phyloP scores from a whole-genome alignment of 2,329 filamentous ascomycete species.

The Fusarium drepaniforme region DNA sequence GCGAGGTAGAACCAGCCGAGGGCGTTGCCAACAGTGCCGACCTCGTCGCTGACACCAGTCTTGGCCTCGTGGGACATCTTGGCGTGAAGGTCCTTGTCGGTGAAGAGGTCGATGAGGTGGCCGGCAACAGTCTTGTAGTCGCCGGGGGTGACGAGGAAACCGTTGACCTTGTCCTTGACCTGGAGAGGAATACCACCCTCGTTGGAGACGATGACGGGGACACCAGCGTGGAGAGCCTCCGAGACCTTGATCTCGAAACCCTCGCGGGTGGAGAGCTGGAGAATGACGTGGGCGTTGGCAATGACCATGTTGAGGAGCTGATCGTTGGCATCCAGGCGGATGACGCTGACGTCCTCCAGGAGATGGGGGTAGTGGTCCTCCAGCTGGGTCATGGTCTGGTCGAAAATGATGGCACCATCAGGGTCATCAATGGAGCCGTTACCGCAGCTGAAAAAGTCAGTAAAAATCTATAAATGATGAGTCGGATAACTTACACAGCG shows the following conservation, averaged over 20 bases:
- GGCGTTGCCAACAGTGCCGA: constrained; percentile 84
- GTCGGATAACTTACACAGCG: constrained; percentile 64
- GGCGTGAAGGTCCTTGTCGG: constrained; percentile 72
- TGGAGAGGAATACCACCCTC: constrained; percentile 87
- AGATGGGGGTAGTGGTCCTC: constrained; percentile 72
- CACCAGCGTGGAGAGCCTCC: constrained; percentile 83
- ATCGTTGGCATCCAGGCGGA: constrained; percentile 82
- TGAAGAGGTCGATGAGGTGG: constrained; percentile 75
- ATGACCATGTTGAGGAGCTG: constrained; percentile 84
- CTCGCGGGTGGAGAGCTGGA: constrained; percentile 85
- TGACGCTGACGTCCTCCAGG: constrained; percentile 76
- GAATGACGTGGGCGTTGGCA: constrained; percentile 76
- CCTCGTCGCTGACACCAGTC: constrained; percentile 81
- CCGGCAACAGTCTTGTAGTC: constrained; percentile 78
- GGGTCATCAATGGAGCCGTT: constrained; percentile 87
- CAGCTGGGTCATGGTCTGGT: constrained; percentile 77
- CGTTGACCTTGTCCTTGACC: constrained; percentile 77
- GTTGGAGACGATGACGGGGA: constrained; percentile 80
- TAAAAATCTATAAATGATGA: too few species aligned
- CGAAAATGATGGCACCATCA: constrained; percentile 78
- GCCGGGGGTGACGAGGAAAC: constrained; percentile 79
- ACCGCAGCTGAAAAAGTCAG: constrained; percentile 63
- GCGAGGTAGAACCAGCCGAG: constrained; percentile 84
- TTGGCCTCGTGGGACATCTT: constrained; percentile 75
- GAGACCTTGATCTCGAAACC: constrained; percentile 91